Conservation (phyloP, 163 green algal species). For the Scenedesmus sp. region DNA sequence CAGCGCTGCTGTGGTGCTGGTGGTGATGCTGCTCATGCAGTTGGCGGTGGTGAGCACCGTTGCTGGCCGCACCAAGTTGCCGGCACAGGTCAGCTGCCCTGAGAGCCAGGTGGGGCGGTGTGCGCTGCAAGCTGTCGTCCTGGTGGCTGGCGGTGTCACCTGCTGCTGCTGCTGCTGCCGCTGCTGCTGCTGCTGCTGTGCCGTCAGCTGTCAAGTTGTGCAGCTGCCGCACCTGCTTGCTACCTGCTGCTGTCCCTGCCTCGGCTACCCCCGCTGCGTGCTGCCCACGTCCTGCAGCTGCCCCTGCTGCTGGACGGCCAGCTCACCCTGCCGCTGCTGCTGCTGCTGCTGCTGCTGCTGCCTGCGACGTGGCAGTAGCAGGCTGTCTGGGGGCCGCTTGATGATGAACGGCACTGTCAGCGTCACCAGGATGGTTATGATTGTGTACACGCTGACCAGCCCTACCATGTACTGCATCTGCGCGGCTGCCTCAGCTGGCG, state of each 20-base stretch:
- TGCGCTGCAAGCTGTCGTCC: neutral
- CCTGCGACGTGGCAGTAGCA: constrained; percentile 42
- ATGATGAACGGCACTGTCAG: constrained; percentile 47
- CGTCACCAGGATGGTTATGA: constrained; percentile 38
- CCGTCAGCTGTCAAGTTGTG: neutral
- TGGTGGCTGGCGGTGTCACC: neutral
- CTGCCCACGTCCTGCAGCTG: neutral
- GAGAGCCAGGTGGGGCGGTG: neutral
- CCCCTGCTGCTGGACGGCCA: neutral
- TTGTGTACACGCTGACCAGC: constrained; percentile 47
- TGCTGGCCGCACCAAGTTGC: neutral
- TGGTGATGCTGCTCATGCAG: neutral
- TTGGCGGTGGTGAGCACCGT: neutral
- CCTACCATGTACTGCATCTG: constrained; percentile 45
- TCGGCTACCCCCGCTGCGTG: neutral
- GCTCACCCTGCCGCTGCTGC: neutral
- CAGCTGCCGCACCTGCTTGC: neutral
- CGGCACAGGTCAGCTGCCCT: neutral
- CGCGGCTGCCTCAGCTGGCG: neutral
- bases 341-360: neutral
- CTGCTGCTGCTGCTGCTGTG: neutral
- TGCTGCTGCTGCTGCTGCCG: neutral
- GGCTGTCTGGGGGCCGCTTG: constrained; percentile 36
- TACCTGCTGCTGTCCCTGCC: neutral
- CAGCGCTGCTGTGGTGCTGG: neutral